Base-by-base conservation (phyloP, 306 rosid species). In the Rosa rugosa region DNA sequence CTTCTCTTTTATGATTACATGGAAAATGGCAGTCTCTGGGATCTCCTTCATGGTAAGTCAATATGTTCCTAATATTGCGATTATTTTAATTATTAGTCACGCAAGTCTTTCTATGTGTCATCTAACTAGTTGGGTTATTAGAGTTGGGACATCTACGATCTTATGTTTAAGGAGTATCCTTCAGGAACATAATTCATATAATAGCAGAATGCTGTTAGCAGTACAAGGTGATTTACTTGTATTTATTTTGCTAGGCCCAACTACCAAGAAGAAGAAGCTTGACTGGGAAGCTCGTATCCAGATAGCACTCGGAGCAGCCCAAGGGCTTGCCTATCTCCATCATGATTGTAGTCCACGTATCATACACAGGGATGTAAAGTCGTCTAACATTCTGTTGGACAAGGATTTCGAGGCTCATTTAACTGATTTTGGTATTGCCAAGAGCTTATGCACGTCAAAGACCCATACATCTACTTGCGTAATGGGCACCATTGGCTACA, bases 1-100 rank as follows among this genome's bases (percentile, higher is more conserved):
- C 99, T 95, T 77, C 97, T 95, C 73, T 90, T 95, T 83, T 95
- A 95, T n/a, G 99, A 92, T 77, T 92, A 87, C 85, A 95, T 95
- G 98, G 98, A 91, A 78, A 91, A 91, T 62, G 99, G 98, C 75
- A 92, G 98, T 88, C 92, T 95, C 11, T 95, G 98, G 97, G 99
- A 95, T 81, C 86, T 91, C 79, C 98, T 95, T 80, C 98, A 95
- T 69, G 96, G 99, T 95, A 80, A 79, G 84, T 77, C 60, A 44
- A 65, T 59, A 47, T 14, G 56, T 73, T 38, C 42, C 49, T 53
- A 57, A 72, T 42, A 3, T 27, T 31, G 38, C 12, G 14, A 17
- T 41, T 64, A 8, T 60, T 57, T 42, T 69, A 27, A 5, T 18
- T 25, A 22, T 34, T 34, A 41, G 18, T n/a, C 8, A 3, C 0